A percentile compares a stretch with the other conserved stretches of the same genome.
phyloP scores from a whole-genome alignment of 108 stramenopile species.

The Skeletonema potamos region DNA sequence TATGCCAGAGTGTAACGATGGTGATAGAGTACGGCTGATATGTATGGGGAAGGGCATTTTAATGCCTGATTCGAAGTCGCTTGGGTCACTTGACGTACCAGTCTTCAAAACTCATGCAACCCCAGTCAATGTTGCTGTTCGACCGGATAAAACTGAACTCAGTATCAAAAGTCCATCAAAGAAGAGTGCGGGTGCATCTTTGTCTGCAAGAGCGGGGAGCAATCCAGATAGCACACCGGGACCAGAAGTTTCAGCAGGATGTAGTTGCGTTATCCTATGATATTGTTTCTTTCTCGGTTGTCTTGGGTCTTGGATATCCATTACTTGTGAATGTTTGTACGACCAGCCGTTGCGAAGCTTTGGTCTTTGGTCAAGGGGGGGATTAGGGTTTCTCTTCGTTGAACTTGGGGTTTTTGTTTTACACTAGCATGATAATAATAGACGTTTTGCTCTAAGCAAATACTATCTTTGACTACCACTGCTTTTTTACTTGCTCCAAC shows the following conservation, averaged over 20 bases:
- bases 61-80: constrained; percentile 74
- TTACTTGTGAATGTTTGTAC: background rate
- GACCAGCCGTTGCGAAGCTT: background rate
- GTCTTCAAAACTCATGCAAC: constrained; percentile 89
- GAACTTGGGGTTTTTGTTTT: background rate
- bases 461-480: background rate
- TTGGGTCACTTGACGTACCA: constrained; percentile 69
- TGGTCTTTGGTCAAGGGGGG: background rate
- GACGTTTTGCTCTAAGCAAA: too few species aligned
- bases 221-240: constrained; percentile 15
- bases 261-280: constrained; percentile 22
- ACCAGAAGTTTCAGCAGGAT: constrained; percentile 17
- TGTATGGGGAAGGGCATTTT: constrained; percentile 91
- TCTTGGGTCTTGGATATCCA: background rate
- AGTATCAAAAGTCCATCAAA: constrained; percentile 5
- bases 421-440: background rate
- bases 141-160: constrained; percentile 40
- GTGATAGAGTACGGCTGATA: constrained; percentile 72
- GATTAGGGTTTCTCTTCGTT: background rate
- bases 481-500: background rate
- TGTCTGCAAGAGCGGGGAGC: constrained; percentile 16
- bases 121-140: constrained; percentile 81
- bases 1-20: constrained; percentile 61
- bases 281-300: background rate
- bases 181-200: constrained; percentile 5